Conservation (phyloP, 352 stramenopile genomes). For the Pythium oligandrum region DNA sequence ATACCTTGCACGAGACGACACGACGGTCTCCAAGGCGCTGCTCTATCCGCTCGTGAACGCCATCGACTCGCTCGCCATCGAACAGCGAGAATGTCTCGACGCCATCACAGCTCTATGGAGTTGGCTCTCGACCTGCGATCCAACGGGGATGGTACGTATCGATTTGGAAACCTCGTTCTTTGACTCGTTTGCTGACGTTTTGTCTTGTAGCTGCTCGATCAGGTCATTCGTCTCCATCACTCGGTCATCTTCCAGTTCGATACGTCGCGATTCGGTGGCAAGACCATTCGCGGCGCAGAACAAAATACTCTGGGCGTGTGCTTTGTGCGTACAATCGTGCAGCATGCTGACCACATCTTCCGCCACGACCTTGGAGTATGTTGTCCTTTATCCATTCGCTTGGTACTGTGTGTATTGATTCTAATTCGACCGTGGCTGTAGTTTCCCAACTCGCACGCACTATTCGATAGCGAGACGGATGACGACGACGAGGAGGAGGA, state of each 20-base stretch:
- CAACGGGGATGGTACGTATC: conserved; percentile 34
- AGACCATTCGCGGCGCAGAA: no score
- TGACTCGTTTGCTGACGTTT: no score
- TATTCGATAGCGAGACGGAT: conserved; percentile 52
- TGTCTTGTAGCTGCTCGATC: conserved; percentile 29
- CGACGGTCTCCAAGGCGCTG: conserved; percentile 27
- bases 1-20: conserved; percentile 28
- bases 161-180: not conserved
- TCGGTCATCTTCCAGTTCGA: conserved; percentile 29
- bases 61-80: conserved; percentile 58
- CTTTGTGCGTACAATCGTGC: conserved; percentile 53
- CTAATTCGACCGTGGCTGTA: not conserved
- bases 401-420: no score
- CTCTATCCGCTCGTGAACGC: conserved; percentile 70
- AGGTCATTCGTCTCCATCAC: conserved; percentile 36
- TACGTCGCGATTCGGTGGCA: not conserved
- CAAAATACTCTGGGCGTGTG: conserved; percentile 28
- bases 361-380: conserved; percentile 47
- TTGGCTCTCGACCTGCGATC: conserved; percentile 31
- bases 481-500: conserved; percentile 38
- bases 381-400: conserved; percentile 9
- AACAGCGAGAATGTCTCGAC: conserved; percentile 71
- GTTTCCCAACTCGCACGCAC: conserved; percentile 23
- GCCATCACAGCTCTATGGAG: conserved; percentile 53
- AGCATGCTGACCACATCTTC: conserved; percentile 67